Percentiles rank a stretch among this genome's conserved stretches.
phyloP scores from a whole-genome alignment of 139 green algal species.

The Micromonas commoda region DNA sequence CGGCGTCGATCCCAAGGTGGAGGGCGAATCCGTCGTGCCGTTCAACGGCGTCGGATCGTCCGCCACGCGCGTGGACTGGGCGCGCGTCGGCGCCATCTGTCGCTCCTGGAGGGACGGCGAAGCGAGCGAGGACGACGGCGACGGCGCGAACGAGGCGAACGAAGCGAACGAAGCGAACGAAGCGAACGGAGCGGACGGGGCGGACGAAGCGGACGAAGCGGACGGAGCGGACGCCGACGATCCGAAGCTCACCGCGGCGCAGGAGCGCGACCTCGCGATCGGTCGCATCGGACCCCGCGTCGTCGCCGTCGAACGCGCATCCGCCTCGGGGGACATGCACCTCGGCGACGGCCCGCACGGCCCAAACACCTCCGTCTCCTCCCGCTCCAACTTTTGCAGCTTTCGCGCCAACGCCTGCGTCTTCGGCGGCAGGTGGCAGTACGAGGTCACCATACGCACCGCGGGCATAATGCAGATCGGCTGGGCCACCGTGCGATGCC shows the following conservation, averaged over 20 bases:
- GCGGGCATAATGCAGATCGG: conserved; percentile 81
- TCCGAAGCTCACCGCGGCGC: too few species aligned
- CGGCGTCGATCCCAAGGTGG: not conserved
- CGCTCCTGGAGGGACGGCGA: not conserved
- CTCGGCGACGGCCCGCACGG: not conserved
- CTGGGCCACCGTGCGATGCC: conserved; percentile 71
- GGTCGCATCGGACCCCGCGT: not conserved
- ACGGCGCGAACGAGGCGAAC: too few species aligned
- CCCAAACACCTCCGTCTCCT: too few species aligned
- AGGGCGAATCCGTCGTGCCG: not conserved
- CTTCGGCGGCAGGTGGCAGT: conserved; percentile 73
- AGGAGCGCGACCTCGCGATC: too few species aligned
- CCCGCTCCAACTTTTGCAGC: conserved; percentile 62
- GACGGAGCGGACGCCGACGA: too few species aligned
- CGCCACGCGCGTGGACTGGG: not conserved
- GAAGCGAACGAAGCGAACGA: not conserved
- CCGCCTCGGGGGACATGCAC: not conserved
- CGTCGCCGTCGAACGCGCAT: not conserved
- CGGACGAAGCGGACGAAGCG: too few species aligned
- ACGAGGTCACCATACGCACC: conserved; percentile 71
- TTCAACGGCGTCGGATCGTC: not conserved
- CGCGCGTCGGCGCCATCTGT: not conserved
- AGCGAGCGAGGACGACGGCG: not conserved
- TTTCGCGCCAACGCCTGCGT: conserved; percentile 63
- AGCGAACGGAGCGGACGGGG: not conserved